phyloP scores from a whole-genome alignment of 176 grass and related monocot species.

The Avena insularis region DNA sequence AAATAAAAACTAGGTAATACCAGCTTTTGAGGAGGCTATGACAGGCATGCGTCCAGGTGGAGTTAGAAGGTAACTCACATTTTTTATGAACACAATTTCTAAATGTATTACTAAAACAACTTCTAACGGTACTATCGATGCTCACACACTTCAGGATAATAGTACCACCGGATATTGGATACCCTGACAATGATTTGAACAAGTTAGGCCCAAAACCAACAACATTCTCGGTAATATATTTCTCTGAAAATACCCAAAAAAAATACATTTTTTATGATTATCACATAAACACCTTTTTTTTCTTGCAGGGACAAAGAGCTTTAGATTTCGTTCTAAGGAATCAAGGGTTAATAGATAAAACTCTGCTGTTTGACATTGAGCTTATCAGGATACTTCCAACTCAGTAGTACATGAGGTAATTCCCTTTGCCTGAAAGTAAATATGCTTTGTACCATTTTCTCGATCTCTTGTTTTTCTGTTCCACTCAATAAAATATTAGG shows the following conservation, averaged over 20 bases:
- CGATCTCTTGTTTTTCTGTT: background rate
- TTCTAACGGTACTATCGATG: background rate
- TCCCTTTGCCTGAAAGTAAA: background rate
- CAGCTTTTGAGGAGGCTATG: conserved; percentile 97
- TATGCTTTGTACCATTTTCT: background rate
- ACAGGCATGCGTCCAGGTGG: conserved; percentile 78
- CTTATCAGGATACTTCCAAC: conserved; percentile 80
- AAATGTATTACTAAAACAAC: background rate
- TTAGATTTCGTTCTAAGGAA: conserved; percentile 93
- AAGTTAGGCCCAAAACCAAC: conserved; percentile 87
- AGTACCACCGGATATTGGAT: conserved; percentile 88
- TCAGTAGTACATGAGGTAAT: conserved; percentile 45
- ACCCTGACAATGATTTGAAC: conserved; percentile 80
- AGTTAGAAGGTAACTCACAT: conserved; percentile 70
- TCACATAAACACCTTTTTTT: conserved; percentile 38
- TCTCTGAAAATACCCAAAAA: background rate
- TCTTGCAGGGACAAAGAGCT: conserved; percentile 86
- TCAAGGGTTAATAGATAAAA: conserved; percentile 97
- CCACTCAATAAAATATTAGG: background rate
- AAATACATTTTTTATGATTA: background rate
- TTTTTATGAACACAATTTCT: background rate
- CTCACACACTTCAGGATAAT: conserved; percentile 66
- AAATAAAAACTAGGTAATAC: conserved; percentile 74
- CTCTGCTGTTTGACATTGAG: conserved; percentile 95
- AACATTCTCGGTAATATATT: conserved; percentile 74